A percentile compares a stretch with the other conserved stretches of the same genome.
Conservation (phyloP, 1,284 basidiomycete genomes). For the Anthracocystis walkeri region DNA sequence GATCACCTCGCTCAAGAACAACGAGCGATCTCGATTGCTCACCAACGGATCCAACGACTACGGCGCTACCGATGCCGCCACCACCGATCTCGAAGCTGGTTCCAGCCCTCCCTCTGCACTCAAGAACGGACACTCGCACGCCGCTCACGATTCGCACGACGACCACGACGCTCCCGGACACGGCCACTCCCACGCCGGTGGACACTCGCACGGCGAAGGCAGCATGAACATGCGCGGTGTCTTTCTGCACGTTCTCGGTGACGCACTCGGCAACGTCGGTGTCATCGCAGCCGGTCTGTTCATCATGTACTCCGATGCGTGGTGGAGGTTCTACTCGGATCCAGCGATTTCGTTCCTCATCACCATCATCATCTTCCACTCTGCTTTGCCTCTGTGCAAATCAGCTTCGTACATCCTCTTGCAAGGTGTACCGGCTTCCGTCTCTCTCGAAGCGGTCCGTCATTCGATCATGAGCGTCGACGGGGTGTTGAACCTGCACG, state of each 20-base stretch:
- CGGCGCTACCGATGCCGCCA: constrained; percentile 37
- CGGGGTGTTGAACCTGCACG: constrained; percentile 89
- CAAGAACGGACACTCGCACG: constrained; percentile 51
- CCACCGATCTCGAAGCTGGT: constrained; percentile 51
- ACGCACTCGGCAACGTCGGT: constrained; percentile 93
- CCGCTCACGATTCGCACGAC: constrained; percentile 39
- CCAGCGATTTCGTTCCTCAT: constrained; percentile 94
- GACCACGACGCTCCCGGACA: constrained; percentile 66
- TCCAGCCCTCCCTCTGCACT: constrained; percentile 29
- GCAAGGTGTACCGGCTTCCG: constrained; percentile 90
- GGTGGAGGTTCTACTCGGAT: constrained; percentile 83
- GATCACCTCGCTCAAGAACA: constrained; percentile 22
- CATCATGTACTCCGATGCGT: constrained; percentile 62
- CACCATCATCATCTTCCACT: constrained; percentile 95
- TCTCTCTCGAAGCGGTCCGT: constrained; percentile 88
- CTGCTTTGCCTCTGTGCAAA: constrained; percentile 90
- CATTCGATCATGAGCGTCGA: constrained; percentile 81
- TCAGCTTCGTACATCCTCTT: constrained; percentile 96
- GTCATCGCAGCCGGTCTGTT: constrained; percentile 91
- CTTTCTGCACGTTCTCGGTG: constrained; percentile 92
- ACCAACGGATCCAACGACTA: constrained; percentile 37
- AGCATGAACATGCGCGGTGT: constrained; percentile 99
- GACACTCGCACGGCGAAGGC: constrained; percentile 71
- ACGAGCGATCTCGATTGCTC: constrained; percentile 35
- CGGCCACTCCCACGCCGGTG: constrained; percentile 75